phyloP scores from a whole-genome alignment of 2,329 filamentous ascomycete species.

The Aspergillus cejpii region DNA sequence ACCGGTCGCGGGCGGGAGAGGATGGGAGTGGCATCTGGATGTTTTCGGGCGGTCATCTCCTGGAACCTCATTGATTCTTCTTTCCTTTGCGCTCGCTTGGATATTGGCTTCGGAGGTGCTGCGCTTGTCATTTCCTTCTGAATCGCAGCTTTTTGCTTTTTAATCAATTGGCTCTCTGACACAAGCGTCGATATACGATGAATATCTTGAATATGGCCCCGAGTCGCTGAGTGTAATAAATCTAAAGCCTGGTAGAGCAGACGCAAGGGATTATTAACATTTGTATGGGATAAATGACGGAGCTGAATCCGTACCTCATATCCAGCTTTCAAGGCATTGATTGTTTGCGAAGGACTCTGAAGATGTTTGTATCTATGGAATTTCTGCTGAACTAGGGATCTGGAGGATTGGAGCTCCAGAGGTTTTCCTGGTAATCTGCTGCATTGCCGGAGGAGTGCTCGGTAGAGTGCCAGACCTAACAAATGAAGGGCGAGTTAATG shows the following conservation, averaged over 20 bases:
- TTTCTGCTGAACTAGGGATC: slow-evolving; percentile 29
- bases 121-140: slow-evolving; percentile 16
- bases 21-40: slow-evolving; percentile 32
- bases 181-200: slow-evolving; percentile 24
- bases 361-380: slow-evolving; percentile 37
- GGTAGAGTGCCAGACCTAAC: slow-evolving; percentile 41
- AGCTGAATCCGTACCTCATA: slow-evolving; percentile 31
- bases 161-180: slow-evolving; percentile 18
- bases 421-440: slow-evolving; percentile 22
- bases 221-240: slow-evolving; percentile 30
- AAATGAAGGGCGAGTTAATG: slow-evolving; percentile 1
- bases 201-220: slow-evolving; percentile 22
- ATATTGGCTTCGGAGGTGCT: slow-evolving; percentile 19
- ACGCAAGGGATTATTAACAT: slow-evolving; percentile 2
- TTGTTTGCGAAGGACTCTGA: slow-evolving; percentile 35
- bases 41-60: slow-evolving; percentile 24
- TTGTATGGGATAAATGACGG: not conserved
- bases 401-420: slow-evolving; percentile 21
- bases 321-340: slow-evolving; percentile 37
- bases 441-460: slow-evolving; percentile 42
- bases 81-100: slow-evolving; percentile 20
- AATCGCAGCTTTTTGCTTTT: slow-evolving; percentile 16
- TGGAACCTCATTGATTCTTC: slow-evolving; percentile 22
- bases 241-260: slow-evolving; percentile 30
- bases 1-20: slow-evolving; percentile 31